Evolutionary conservation across 1,284 basidiomycete species (phyloP).

Genomic region (Leccinum angustisporum): DNA sequence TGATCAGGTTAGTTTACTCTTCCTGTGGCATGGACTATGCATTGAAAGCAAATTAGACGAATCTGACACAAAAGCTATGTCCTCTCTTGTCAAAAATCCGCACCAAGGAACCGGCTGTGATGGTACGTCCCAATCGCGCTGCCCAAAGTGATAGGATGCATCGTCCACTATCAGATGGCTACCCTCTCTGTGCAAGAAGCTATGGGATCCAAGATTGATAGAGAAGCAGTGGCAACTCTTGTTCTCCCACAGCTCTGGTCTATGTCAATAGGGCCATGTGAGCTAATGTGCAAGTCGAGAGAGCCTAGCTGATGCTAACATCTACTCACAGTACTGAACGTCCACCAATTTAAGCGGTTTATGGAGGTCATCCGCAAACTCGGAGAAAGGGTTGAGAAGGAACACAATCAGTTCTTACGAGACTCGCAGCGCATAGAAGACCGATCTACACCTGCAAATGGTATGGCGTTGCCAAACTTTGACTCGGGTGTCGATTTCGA

Average conservation of each 20-base stretch:
- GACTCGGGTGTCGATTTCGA: conserved; percentile 63
- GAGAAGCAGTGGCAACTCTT: conserved; percentile 91
- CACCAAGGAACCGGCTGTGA: conserved; percentile 91
- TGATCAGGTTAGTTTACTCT: conserved; percentile 66
- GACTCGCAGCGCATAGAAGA: conserved; percentile 84
- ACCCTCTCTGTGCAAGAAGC: conserved; percentile 94
- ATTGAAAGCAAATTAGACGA: conserved; percentile 45
- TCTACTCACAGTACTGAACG: conserved; percentile 66
- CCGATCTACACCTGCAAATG: conserved; percentile 51
- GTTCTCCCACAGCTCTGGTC: conserved; percentile 94
- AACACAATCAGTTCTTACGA: conserved; percentile 81
- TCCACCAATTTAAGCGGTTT: conserved; percentile 89
- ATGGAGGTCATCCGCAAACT: conserved; percentile 78
- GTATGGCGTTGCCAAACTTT: conserved; percentile 33
- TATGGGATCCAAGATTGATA: conserved; percentile 93
- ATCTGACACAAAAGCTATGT: conserved; percentile 92
- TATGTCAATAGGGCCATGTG: conserved; percentile 95
- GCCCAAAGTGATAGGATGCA: conserved; percentile 4
- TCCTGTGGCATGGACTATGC: conserved; percentile 2
- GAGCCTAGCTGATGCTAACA: not conserved
- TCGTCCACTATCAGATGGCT: conserved; percentile 62
- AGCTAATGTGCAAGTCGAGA: conserved; percentile 31
- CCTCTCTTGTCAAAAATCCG: conserved; percentile 93
- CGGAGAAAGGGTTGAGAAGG: conserved; percentile 80
- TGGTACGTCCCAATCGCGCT: conserved; percentile 48